Evolutionary conservation across 257 asterid species (phyloP).

Genomic region (Solanum arcanum): DNA sequence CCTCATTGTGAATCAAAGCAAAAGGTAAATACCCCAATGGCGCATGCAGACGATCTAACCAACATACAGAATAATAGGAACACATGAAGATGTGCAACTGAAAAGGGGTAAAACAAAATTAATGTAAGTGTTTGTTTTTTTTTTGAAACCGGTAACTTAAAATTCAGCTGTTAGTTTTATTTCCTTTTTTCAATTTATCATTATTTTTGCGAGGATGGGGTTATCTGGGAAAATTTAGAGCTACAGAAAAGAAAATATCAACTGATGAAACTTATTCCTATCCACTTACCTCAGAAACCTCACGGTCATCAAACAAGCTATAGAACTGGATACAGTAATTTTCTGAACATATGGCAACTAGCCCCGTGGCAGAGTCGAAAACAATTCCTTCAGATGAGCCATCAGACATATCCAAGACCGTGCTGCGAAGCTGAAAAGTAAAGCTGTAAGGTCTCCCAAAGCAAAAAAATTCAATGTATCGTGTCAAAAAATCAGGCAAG

Average conservation of each 20-base stretch:
- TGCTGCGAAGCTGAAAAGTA: conserved; percentile 61
- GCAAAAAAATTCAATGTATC: background rate
- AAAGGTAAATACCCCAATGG: background rate
- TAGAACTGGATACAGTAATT: conserved; percentile 76
- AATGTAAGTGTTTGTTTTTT: background rate
- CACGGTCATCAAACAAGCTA: conserved; percentile 77
- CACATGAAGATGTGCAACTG: background rate
- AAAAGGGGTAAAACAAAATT: background rate
- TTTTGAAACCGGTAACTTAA: background rate
- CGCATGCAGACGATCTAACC: background rate
- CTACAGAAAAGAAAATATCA: background rate
- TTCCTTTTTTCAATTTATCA: background rate
- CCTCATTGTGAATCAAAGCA: background rate
- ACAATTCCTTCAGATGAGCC: conserved; percentile 37
- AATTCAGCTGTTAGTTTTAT: background rate
- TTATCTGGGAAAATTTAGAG: background rate
- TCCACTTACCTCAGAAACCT: conserved; percentile 71
- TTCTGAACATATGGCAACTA: conserved; percentile 74
- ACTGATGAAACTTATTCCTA: background rate
- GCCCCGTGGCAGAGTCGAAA: conserved; percentile 44
- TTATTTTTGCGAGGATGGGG: background rate
- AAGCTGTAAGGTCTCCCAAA: background rate
- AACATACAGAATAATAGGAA: background rate
- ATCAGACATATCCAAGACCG: conserved; percentile 27
- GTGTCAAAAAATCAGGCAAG: background rate